Evolutionary conservation across 73 alveolate species (phyloP), one percentile per base, ranked within the genome.

Genomic region (Paramecium sonneborni): DNA sequence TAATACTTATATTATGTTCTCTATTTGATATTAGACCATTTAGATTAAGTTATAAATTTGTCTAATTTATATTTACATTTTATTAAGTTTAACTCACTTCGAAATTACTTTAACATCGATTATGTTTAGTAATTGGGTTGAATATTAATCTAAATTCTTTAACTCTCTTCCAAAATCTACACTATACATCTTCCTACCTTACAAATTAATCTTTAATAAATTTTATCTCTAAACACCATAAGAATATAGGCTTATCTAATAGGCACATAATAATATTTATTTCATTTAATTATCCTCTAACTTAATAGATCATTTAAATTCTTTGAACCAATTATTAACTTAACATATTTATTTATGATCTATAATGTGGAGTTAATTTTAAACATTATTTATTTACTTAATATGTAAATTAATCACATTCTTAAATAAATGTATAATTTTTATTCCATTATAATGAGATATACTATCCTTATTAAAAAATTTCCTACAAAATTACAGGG

Each of bases 391-490:
- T 32, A 37, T 32, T 72, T 3, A 38, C 55, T 72, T 72, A 41
- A 72, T 30, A 72, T 15, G 86, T 32, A 35, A 12, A n/a, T 35
- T 37, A 72, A 72, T 72, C 86, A 20, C 86, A 72, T 35, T 72
- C 86, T 11, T 72, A 18, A 32, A 72, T 41, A 72, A 72, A 72
- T 5, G 86, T 72, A 37, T 34, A 72, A 38, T 72, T 35, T 72
- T 37, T 72, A 72, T 72, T 72, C 86, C 86, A 72, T 15, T 34
- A 32, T 72, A 72, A 41, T 35, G 86, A 72, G 8, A 72, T 38
- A 72, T 38, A n/a, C 35, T 72, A 37, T 15, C 67, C 86, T 35
- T n/a, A 34, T 21, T 21, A 5, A 21, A 38, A 72, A 62, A 23
- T 43, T 72, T 72, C 86, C 44, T 72, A 37, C 44, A 72, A 35